Conservation (phyloP, 2,329 filamentous ascomycete genomes). For the Scleromitrula shiraiana region DNA sequence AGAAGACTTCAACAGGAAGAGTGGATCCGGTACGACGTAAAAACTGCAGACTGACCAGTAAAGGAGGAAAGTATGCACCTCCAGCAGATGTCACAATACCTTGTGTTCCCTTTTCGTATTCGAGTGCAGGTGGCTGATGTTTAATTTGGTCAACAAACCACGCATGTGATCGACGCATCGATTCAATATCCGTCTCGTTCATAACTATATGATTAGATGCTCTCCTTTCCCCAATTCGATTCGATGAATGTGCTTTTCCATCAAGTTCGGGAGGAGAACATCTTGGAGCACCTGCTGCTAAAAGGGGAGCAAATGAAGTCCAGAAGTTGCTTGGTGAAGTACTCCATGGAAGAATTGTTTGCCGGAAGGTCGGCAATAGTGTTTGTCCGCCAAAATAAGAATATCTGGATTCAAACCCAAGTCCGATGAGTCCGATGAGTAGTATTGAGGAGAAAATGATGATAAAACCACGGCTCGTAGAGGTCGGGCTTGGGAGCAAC, state of each 20-base stretch:
- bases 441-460: background rate
- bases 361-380: background rate
- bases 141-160: conserved; percentile 4
- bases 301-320: conserved; percentile 14
- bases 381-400: background rate
- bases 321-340: conserved; percentile 12
- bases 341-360: background rate
- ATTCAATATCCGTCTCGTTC: conserved; percentile 7
- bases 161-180: conserved; percentile 11
- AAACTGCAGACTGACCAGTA: conserved; percentile 34
- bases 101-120: conserved; percentile 6
- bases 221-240: background rate
- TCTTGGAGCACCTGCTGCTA: conserved; percentile 14
- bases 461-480: background rate
- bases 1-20: conserved; percentile 36
- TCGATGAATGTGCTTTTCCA: conserved; percentile 5
- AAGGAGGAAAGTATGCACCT: conserved; percentile 30
- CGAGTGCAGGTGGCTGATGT: background rate
- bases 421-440: background rate
- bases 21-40: conserved; percentile 31
- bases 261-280: conserved; percentile 10
- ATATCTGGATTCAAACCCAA: background rate
- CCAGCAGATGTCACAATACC: conserved; percentile 38
- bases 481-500: background rate
- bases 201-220: conserved; percentile 7